Evolutionary conservation across 2,329 filamentous ascomycete genomes (phyloP).

Genomic region (Aspergillus sp.): DNA sequence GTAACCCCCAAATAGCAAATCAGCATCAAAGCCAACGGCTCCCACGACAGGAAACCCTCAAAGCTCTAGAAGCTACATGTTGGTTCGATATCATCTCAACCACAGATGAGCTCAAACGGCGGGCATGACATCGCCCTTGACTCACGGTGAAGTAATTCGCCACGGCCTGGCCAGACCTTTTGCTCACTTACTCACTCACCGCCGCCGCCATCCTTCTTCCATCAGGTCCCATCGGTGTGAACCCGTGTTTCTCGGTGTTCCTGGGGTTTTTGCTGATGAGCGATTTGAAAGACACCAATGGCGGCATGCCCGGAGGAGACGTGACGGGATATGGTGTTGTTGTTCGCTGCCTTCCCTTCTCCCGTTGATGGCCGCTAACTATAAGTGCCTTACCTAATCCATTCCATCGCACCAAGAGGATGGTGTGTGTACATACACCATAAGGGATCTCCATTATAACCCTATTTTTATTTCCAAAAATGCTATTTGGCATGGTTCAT

Average conservation of each 20-base stretch:
- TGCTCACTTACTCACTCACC: neutral
- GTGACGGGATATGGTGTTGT: neutral
- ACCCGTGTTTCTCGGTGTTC: neutral
- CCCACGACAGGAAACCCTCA: neutral
- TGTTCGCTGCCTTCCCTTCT: neutral
- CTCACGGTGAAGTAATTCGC: conserved; percentile 6
- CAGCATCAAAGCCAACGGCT: neutral
- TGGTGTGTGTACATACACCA: too few relatives aligned
- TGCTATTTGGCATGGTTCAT: neutral
- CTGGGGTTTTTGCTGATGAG: neutral
- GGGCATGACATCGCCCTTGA: conserved; percentile 3
- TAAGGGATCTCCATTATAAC: too few relatives aligned
- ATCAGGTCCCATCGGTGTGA: neutral
- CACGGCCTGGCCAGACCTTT: conserved; percentile 1
- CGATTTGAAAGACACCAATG: neutral
- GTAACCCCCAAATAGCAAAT: neutral
- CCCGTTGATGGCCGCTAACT: neutral
- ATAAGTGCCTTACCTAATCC: neutral
- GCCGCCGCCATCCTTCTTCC: too few relatives aligned
- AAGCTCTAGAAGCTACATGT: neutral
- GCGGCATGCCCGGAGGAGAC: neutral
- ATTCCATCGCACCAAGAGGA: neutral
- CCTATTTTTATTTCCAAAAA: too few relatives aligned
- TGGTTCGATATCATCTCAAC: neutral
- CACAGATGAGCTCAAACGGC: neutral